A percentile compares a stretch with the other conserved stretches of the same genome.
Evolutionary conservation across 306 rosid genomes (phyloP).

Genomic region (Trichosanthes cucumerina): DNA sequence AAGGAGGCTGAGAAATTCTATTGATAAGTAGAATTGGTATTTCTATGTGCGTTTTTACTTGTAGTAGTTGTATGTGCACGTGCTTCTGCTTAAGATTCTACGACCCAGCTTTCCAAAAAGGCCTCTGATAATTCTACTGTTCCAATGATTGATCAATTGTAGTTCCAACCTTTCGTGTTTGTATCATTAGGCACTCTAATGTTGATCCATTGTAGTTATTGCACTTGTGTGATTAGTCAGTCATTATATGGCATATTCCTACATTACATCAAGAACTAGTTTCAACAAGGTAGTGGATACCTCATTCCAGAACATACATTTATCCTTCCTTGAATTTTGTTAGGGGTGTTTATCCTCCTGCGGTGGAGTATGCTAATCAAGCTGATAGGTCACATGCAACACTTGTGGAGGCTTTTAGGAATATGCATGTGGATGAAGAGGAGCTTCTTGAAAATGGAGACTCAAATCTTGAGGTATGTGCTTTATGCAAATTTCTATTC

Average conservation of each 20-base stretch:
- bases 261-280: neutral
- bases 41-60: neutral
- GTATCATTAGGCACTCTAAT: neutral
- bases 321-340: conserved; percentile 11
- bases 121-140: neutral
- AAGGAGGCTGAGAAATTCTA: neutral
- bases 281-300: neutral
- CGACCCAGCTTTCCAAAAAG: neutral
- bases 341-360: conserved; percentile 68
- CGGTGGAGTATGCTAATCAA: conserved; percentile 52
- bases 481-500: conserved; percentile 1
- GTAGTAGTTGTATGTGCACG: neutral
- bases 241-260: neutral
- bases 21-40: neutral
- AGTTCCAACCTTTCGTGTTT: neutral
- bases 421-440: conserved; percentile 55
- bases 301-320: conserved; percentile 1
- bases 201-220: neutral
- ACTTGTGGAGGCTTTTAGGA: conserved; percentile 77
- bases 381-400: conserved; percentile 44
- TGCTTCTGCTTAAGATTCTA: neutral
- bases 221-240: neutral
- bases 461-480: conserved; percentile 48
- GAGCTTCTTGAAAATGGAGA: conserved; percentile 75
- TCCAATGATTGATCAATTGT: neutral